phyloP scores from a whole-genome alignment of 2,329 filamentous ascomycete species.

The Colletotrichum sp. region DNA sequence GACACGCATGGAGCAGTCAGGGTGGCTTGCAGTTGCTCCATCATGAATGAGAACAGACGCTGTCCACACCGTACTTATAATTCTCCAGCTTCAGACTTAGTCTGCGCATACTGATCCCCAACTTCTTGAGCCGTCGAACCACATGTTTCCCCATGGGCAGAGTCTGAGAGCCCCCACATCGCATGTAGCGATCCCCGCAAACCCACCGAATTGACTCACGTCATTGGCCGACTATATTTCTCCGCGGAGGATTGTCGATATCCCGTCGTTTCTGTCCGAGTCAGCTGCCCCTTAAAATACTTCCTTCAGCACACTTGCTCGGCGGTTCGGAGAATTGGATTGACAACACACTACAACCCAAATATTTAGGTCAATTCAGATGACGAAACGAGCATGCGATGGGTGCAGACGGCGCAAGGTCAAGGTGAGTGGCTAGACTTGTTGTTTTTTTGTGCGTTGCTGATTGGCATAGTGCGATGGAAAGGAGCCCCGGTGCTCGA shows the following conservation, averaged over 20 bases:
- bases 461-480: neutral
- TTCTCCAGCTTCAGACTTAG: accelerated
- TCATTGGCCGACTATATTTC: neutral
- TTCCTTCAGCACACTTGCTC: neutral
- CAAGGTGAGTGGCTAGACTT: neutral
- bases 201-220: neutral
- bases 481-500: neutral
- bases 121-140: neutral
- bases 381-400: slow-evolving; percentile 11
- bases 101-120: accelerated
- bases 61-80: neutral
- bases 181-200: neutral
- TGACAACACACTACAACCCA: accelerated
- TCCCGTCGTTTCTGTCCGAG: neutral
- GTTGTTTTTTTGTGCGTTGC: neutral
- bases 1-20: neutral
- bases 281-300: neutral
- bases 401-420: slow-evolving; percentile 15
- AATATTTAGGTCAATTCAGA: accelerated
- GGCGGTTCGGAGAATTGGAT: slow-evolving; percentile 2
- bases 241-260: neutral
- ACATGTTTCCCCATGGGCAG: slow-evolving; percentile 2
- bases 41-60: accelerated
- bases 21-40: neutral
- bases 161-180: neutral